phyloP scores from a whole-genome alignment of 2,329 filamentous ascomycete genomes.

The Aspergillus unguis region DNA sequence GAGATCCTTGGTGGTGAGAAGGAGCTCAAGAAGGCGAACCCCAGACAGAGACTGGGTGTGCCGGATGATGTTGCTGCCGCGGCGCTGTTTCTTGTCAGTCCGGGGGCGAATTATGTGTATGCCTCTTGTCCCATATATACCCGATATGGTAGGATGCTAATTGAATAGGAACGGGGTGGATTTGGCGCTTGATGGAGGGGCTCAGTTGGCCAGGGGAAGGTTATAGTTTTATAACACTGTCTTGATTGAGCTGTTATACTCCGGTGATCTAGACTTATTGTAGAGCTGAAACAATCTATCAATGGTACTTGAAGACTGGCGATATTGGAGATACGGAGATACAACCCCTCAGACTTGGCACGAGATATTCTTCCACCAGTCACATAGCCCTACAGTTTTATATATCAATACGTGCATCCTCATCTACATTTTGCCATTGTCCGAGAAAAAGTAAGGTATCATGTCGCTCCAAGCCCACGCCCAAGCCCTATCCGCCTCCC shows the following conservation, averaged over 20 bases:
- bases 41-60: constrained; percentile 8
- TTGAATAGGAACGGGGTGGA: constrained; percentile 5
- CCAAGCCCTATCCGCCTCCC: constrained; percentile 2
- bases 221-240: too few species aligned
- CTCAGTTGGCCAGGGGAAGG: constrained; percentile 1
- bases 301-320: too few species aligned
- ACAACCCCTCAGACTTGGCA: constrained; percentile 12
- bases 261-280: too few species aligned
- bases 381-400: not conserved
- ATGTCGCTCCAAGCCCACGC: constrained; percentile 1
- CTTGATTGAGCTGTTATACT: not conserved
- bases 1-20: constrained; percentile 12
- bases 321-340: not conserved
- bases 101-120: constrained; percentile 13
- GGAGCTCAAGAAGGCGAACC: constrained; percentile 11
- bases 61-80: constrained; percentile 11
- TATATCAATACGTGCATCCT: not conserved
- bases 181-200: constrained; percentile 5
- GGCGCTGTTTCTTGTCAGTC: constrained; percentile 9
- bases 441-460: too few species aligned
- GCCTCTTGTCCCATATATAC: not conserved
- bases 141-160: too few species aligned
- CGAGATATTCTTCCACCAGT: constrained; percentile 9
- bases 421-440: too few species aligned
- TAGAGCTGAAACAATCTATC: too few species aligned